Evolutionary conservation across 1,284 basidiomycete genomes (phyloP).

Genomic region (Cryptococcus depauperatus): DNA sequence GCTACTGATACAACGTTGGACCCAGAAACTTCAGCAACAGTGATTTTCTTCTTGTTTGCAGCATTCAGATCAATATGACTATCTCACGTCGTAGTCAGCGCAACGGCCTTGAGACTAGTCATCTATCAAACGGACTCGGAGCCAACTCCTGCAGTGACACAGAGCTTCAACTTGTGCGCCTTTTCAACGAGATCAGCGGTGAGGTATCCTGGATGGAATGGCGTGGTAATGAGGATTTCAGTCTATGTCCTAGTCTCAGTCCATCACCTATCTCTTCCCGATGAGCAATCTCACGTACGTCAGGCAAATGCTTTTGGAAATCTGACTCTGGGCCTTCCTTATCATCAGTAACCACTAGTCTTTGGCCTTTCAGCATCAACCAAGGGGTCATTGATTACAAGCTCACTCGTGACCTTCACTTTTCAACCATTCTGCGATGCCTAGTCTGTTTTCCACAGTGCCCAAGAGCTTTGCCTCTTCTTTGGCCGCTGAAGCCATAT

Average conservation of each 20-base stretch:
- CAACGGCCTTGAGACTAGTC: not conserved
- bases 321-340: conserved; percentile 80
- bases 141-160: conserved; percentile 88
- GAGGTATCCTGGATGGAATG: conserved; percentile 81
- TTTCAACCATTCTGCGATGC: conserved; percentile 62
- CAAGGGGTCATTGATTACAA: not conserved
- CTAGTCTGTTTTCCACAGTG: conserved; percentile 84
- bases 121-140: conserved; percentile 52
- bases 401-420: conserved; percentile 69
- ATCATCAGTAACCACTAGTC: conserved; percentile 59
- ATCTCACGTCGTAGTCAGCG: not conserved
- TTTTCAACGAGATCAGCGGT: conserved; percentile 67
- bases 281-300: conserved; percentile 55
- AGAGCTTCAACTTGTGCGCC: conserved; percentile 86
- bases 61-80: conserved; percentile 80
- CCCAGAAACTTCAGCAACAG: conserved; percentile 74
- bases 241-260: too few species aligned
- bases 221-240: conserved; percentile 64
- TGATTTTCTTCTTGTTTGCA: conserved; percentile 70
- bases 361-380: conserved; percentile 7
- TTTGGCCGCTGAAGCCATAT: conserved; percentile 51
- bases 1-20: conserved; percentile 87
- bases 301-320: conserved; percentile 80
- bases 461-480: conserved; percentile 80
- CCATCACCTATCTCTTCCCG: too few species aligned